phyloP scores from a whole-genome alignment of 352 stramenopile species.

The Halophytophthora polymorphica region DNA sequence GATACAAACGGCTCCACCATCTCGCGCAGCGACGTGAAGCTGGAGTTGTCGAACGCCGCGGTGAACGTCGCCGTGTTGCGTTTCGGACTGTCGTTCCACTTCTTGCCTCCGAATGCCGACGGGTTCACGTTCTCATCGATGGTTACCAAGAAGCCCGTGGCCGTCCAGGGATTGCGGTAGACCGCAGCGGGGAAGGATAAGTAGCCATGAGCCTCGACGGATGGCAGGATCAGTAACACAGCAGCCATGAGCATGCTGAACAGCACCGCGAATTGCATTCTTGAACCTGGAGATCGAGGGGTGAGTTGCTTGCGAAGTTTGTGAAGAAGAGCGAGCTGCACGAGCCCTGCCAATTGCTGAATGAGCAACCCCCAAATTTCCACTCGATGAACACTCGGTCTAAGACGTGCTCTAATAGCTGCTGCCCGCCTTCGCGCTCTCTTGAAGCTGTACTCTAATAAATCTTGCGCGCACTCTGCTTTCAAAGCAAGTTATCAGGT shows the following conservation, averaged over 20 bases:
- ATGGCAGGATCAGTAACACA: background rate
- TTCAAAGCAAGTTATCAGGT: background rate
- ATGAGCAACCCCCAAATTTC: no score
- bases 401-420: background rate
- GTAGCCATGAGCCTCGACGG: slow-evolving; percentile 50
- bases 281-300: no score
- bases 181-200: slow-evolving; percentile 38
- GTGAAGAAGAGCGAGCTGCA: no score
- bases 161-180: slow-evolving; percentile 24
- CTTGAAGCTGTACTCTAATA: background rate
- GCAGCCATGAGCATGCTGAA: background rate
- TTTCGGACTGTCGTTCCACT: slow-evolving; percentile 49
- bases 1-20: slow-evolving; percentile 37
- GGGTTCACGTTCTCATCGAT: slow-evolving; percentile 35
- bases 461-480: background rate
- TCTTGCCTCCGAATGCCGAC: slow-evolving; percentile 42
- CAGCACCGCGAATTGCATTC: background rate
- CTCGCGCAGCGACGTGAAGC: slow-evolving; percentile 39
- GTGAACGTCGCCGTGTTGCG: slow-evolving; percentile 46
- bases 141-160: slow-evolving; percentile 36
- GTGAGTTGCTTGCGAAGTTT: no score
- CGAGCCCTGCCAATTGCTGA: no score
- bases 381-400: no score
- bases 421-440: background rate
- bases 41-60: slow-evolving; percentile 28